Base-by-base conservation (phyloP, 2,329 filamentous ascomycete species). In the Bimuria novae-zelandiae region DNA sequence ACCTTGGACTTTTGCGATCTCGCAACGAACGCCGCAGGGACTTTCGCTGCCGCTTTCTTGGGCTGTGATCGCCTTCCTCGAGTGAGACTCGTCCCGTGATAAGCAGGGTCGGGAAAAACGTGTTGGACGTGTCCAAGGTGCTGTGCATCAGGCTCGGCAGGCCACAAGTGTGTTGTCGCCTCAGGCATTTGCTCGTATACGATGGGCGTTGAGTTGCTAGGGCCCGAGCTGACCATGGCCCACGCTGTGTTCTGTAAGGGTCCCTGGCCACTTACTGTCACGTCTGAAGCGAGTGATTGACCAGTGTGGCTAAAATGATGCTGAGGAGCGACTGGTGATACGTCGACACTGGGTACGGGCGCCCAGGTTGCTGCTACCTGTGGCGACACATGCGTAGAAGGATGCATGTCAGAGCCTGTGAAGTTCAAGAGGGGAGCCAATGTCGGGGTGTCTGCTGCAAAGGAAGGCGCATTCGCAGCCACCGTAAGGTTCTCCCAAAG, bases 1-100 rank as follows among this genome's bases (percentile, higher is more conserved):
- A 70, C 60, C 51, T 72, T 72, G 29, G 62, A 52, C 51, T 73
- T 73, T 27, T 65, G 59, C 46, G 67, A 63, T 19, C 70, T 65
- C 50, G 67, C 61, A n/a, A 65, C 64, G 40, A 68, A 72, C 3
- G 68, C 67, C 11, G 70, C 66, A 16, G 68, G 64, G n/a, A 72
- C 63, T 49, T 63, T 68, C 2, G 68, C 60, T 16, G 56, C 54
- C 40, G 65, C 68, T 45, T 65, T 65, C 51, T 64, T 70, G n/a
- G 55, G 40, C 10, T 51, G 27, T 4, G 39, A n/a, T 21, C 49
- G 42, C 14, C 45, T 52, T n/a, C n/a, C 54, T 16, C 59, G 49
- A 6, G 50, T 14, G 33, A 55, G 48, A 4, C 40, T 44, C 4
- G 42, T 23, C 6, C 45, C 12, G 7, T 52, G 54, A 19, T 51